Evolutionary conservation across 768 basidiomycete genomes (phyloP), one percentile per base, ranked within the genome.

Genomic region (Mycena sanguinolenta): DNA sequence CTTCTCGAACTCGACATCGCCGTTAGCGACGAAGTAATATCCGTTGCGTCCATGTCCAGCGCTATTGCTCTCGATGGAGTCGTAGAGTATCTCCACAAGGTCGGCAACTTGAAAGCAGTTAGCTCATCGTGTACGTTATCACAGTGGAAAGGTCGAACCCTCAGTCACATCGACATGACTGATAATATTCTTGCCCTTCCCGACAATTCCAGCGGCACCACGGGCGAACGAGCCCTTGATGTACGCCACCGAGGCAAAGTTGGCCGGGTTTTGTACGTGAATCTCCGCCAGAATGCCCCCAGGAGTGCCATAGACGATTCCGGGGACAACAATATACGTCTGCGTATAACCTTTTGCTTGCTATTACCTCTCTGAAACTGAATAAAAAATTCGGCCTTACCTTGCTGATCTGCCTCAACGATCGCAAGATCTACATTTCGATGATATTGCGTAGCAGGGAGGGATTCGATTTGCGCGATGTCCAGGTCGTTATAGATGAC

Each of bases 261-360:
- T 69, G 4, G 32, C 27, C 17, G 34, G 66, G 63, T 85, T 82
- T 36, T 81, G 76, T 25, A 85, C 70, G 32, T 81, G 82, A 12
- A 79, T 78, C 25, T 80, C 76, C 62, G 78, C 78, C n/a, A 85
- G 78, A 4, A 69, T 65, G 7, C 78, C 81, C 25, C 67, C 65
- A 4, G 82, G 79, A 32, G 80, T 74, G 42, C 69, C 64, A 42
- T 53, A 65, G 17, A 70, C 38, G 16, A 38, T 27, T 0, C 58
- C 53, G 13, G 69, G 63, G n/a, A 66, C 2, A 27, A 65, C 64
- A n/a, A 70, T 65, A 58, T 66, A 65, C 19, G 63, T 65, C 13
- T 53, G n/a, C 13, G n/a, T 27, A 55, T 58, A 58, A 4, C 21
- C 71, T 64, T 58, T 17, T 4, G 44, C n/a, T 46, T 19, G 21